Percentiles rank a stretch among this genome's conserved stretches.
Conservation (phyloP, 768 basidiomycete genomes). For the Inosperma sp. region DNA sequence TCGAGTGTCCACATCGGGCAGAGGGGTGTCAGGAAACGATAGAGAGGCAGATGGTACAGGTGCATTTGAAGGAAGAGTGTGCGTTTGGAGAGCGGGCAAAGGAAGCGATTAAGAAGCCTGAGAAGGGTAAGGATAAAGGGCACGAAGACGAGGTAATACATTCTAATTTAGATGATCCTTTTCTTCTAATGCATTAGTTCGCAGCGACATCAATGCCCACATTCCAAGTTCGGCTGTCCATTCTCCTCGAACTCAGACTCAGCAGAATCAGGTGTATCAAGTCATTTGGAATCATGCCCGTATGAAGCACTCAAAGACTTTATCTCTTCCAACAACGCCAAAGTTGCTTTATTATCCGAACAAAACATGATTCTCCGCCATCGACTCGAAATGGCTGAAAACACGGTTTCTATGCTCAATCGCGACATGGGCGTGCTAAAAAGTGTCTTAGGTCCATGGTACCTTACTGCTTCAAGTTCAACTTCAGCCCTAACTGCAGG, state of each 20-base stretch:
- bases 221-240: background rate
- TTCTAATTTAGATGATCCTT: background rate
- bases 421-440: conserved; percentile 55
- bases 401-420: conserved; percentile 43
- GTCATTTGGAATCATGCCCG: conserved; percentile 36
- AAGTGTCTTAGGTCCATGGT: conserved; percentile 54
- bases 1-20: conserved; percentile 59
- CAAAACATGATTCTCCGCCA: conserved; percentile 65
- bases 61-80: conserved; percentile 61
- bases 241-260: background rate
- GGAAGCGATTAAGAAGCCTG: conserved; percentile 1
- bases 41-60: conserved; percentile 60
- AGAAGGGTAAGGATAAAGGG: conserved; percentile 8
- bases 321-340: conserved; percentile 40
- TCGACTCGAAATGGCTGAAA: conserved; percentile 56
- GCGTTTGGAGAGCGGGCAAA: conserved; percentile 38
- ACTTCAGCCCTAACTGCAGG: background rate
- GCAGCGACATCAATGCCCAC: background rate
- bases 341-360: conserved; percentile 42
- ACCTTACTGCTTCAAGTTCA: background rate
- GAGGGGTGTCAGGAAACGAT: conserved; percentile 60
- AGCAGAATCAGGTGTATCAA: background rate
- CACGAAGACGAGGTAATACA: conserved; percentile 3
- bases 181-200: background rate
- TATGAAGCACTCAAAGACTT: conserved; percentile 63